Evolutionary conservation across 495 filamentous ascomycete genomes (phyloP).

Genomic region (Penicillium odoratum): DNA sequence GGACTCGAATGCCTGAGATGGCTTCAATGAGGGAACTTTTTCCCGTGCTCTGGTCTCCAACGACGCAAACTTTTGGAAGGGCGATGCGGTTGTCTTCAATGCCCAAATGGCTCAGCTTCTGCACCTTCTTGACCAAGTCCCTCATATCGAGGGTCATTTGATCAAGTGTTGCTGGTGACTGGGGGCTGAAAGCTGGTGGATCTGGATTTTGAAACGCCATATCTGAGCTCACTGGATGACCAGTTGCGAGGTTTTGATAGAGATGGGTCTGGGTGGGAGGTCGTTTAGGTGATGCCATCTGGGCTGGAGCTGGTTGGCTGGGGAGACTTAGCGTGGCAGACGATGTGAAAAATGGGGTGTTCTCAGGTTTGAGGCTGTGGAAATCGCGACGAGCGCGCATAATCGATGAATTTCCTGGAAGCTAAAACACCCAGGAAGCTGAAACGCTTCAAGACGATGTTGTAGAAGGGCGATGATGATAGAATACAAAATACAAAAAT

Average conservation of each 20-base stretch:
- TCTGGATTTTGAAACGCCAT: background rate
- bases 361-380: no score
- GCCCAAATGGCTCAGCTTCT: constrained; percentile 46
- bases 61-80: constrained; percentile 73
- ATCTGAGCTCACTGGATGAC: no score
- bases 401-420: no score
- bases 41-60: constrained; percentile 79
- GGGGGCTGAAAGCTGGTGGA: background rate
- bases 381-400: no score
- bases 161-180: constrained; percentile 20
- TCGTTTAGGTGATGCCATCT: no score
- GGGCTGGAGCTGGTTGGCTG: no score
- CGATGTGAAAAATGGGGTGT: no score
- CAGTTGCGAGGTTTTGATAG: no score
- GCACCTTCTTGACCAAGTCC: constrained; percentile 45
- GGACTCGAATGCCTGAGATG: constrained; percentile 74
- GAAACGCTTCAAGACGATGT: background rate
- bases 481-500: no score
- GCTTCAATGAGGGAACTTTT: constrained; percentile 81
- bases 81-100: constrained; percentile 57
- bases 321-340: no score
- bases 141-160: constrained; percentile 41
- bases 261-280: no score
- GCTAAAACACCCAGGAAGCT: no score
- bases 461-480: background rate